phyloP scores from a whole-genome alignment of 2,329 filamentous ascomycete genomes.

The Sclerotinia nivalis region DNA sequence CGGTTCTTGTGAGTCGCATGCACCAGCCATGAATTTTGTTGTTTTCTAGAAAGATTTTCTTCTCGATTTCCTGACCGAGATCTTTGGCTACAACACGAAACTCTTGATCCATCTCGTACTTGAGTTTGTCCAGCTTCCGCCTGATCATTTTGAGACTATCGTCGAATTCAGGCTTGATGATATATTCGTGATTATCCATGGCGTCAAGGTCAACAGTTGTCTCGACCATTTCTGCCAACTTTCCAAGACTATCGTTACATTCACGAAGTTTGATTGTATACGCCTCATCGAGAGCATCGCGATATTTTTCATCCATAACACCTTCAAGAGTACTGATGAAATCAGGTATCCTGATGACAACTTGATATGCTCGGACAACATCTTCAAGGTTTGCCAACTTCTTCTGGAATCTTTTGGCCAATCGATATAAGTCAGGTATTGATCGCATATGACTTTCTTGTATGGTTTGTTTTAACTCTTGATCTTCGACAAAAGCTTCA shows the following conservation, averaged over 20 bases:
- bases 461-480: conserved; percentile 90
- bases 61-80: conserved; percentile 88
- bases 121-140: conserved; percentile 84
- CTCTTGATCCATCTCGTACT: conserved; percentile 79
- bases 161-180: conserved; percentile 98
- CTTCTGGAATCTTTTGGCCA: conserved; percentile 93
- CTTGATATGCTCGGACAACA: conserved; percentile 92
- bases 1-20: conserved; percentile 86
- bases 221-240: conserved; percentile 96
- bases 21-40: conserved; percentile 97
- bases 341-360: conserved; percentile 85
- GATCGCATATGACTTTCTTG: conserved; percentile 93
- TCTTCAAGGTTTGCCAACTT: conserved; percentile 91
- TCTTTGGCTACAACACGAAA: conserved; percentile 76
- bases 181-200: conserved; percentile 94
- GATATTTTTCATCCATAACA: conserved; percentile 94
- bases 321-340: conserved; percentile 87
- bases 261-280: conserved; percentile 83
- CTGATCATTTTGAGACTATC: conserved; percentile 84
- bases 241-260: conserved; percentile 75
- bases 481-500: conserved; percentile 91
- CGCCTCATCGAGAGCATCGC: conserved; percentile 78
- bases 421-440: conserved; percentile 89
- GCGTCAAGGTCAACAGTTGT: conserved; percentile 96
- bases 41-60: conserved; percentile 97